Conservation (phyloP, 2,329 filamentous ascomycete genomes). For the Talaromyces atroroseus region DNA sequence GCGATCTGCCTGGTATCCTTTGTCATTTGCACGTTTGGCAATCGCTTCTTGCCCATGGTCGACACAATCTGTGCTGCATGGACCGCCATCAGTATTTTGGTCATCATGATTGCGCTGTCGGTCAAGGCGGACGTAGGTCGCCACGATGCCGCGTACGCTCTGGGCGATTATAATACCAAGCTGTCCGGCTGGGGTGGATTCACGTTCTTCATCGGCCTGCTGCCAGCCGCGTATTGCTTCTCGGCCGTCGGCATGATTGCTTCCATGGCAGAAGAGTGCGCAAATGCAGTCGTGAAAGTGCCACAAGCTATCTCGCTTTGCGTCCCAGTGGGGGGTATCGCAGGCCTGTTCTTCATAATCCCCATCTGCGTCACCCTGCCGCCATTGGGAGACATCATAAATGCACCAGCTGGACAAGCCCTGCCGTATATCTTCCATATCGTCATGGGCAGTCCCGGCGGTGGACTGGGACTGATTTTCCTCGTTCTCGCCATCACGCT, state of each 20-base stretch:
- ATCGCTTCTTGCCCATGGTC: conserved; percentile 60
- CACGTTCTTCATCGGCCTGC: conserved; percentile 58
- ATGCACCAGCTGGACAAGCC: conserved; percentile 44
- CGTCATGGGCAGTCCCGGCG: conserved; percentile 47
- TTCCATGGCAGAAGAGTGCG: conserved; percentile 57
- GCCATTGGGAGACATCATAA: conserved; percentile 40
- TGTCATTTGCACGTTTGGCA: conserved; percentile 60
- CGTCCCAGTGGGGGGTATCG: conserved; percentile 50
- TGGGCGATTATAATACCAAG: conserved; percentile 53
- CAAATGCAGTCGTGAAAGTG: conserved; percentile 48
- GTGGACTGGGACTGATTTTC: conserved; percentile 45
- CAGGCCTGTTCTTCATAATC: conserved; percentile 52
- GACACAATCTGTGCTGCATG: conserved; percentile 55
- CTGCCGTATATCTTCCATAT: conserved; percentile 47
- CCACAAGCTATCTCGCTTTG: conserved; percentile 50
- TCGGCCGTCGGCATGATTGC: conserved; percentile 59
- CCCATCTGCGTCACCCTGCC: conserved; percentile 51
- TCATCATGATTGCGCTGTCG: conserved; percentile 53
- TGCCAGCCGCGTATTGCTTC: conserved; percentile 56
- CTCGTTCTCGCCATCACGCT: conserved; percentile 47
- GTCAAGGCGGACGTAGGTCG: conserved; percentile 51
- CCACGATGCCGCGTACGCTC: conserved; percentile 47
- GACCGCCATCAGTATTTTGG: conserved; percentile 51
- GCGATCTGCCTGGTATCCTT: conserved; percentile 62
- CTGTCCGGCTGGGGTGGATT: conserved; percentile 56